Conservation (phyloP, 257 asterid genomes). For the Ligustrum vulgare region DNA sequence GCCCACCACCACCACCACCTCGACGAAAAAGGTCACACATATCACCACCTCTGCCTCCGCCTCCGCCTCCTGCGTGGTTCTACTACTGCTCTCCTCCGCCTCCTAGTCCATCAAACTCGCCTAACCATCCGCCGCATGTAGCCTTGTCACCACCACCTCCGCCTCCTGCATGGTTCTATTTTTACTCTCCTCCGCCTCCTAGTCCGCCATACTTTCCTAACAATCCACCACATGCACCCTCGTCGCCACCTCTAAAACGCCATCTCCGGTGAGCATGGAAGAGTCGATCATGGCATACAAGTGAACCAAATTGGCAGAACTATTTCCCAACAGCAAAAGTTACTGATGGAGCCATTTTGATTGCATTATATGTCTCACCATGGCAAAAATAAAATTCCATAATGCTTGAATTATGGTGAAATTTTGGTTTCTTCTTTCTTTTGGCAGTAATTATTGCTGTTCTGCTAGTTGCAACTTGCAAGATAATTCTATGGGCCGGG, state of each 20-base stretch:
- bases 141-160: conserved; percentile 17
- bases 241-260: background rate
- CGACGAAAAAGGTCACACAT: background rate
- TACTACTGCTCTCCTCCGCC: conserved; percentile 41
- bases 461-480: too few species aligned
- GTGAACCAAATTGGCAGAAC: background rate
- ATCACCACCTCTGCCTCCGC: conserved; percentile 14
- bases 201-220: conserved; percentile 20
- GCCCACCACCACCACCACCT: conserved; percentile 2
- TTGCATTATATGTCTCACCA: background rate
- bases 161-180: conserved; percentile 34
- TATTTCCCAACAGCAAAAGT: background rate
- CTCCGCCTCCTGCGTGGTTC: conserved; percentile 29
- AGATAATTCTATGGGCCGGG: too few species aligned
- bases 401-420: background rate
- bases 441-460: too few species aligned
- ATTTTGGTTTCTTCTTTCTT: background rate
- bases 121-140: conserved; percentile 3
- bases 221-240: conserved; percentile 9
- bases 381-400: background rate
- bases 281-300: background rate
- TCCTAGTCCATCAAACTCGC: conserved; percentile 26
- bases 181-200: conserved; percentile 43
- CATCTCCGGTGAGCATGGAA: background rate
- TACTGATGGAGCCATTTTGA: background rate